Evolutionary conservation across 805 yeast genomes (phyloP).

Genomic region (Yamadazyma paraphyllophila): DNA sequence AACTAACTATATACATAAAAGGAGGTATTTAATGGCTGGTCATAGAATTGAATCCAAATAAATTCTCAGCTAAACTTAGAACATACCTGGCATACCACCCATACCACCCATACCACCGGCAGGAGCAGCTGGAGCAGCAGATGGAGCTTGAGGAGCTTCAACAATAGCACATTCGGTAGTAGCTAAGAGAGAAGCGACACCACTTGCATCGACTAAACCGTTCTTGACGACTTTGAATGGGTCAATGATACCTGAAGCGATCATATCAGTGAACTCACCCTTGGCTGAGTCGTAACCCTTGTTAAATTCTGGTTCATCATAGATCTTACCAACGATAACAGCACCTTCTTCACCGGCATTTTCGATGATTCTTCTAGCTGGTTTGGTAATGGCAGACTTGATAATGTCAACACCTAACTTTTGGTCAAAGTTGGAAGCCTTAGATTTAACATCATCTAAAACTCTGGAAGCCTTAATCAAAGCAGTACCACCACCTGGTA

Average conservation of each 20-base stretch:
- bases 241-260: slow-evolving; percentile 95
- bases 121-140: slow-evolving; percentile 49
- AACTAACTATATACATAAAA: slow-evolving; percentile 8
- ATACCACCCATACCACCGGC: slow-evolving; percentile 43
- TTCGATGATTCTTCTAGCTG: slow-evolving; percentile 92
- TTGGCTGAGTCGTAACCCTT: slow-evolving; percentile 88
- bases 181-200: slow-evolving; percentile 95
- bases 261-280: slow-evolving; percentile 94
- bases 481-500: slow-evolving; percentile 99
- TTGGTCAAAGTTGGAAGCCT: slow-evolving; percentile 82
- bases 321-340: slow-evolving; percentile 89
- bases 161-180: slow-evolving; percentile 98
- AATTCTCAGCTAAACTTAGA: slow-evolving; percentile 5
- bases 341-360: slow-evolving; percentile 98
- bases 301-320: slow-evolving; percentile 69
- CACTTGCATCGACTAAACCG: slow-evolving; percentile 93
- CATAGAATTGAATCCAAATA: slow-evolving; percentile 1
- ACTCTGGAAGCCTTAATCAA: slow-evolving; percentile 84
- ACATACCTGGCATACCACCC: slow-evolving; percentile 30
- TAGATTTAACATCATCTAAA: slow-evolving; percentile 67
- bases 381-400: slow-evolving; percentile 87
- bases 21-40: neutral
- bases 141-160: slow-evolving; percentile 84
- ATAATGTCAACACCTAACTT: slow-evolving; percentile 93
- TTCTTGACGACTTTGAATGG: slow-evolving; percentile 97